Percentiles rank a stretch among this genome's conserved stretches.
Evolutionary conservation across 352 stramenopile species (phyloP).

Genomic region (Globisporangium splendens): DNA sequence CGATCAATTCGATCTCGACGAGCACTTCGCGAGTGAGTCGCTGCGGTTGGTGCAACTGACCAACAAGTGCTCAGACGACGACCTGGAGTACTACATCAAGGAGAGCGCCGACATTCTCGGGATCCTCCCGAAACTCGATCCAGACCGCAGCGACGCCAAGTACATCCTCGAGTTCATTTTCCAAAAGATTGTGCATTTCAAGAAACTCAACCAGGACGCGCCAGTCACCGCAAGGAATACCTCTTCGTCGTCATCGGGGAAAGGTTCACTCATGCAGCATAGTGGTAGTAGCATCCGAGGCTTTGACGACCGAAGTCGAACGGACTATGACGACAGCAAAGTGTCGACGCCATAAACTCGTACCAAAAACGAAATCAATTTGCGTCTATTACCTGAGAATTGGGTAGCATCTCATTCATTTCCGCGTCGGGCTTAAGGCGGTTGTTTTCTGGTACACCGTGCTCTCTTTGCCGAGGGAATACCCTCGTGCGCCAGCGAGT

Average conservation of each 20-base stretch:
- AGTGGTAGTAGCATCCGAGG: slow-evolving; percentile 5
- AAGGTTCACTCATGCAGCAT: slow-evolving; percentile 16
- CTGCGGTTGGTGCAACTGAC: slow-evolving; percentile 93
- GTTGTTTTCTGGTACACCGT: slow-evolving; percentile 57
- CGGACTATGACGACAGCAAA: slow-evolving; percentile 55
- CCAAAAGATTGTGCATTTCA: slow-evolving; percentile 91
- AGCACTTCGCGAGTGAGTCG: slow-evolving; percentile 93
- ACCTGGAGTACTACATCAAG: slow-evolving; percentile 94
- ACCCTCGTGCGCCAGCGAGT: slow-evolving; percentile 43
- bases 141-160: slow-evolving; percentile 79
- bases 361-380: not conserved
- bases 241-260: slow-evolving; percentile 20
- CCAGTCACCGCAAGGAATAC: slow-evolving; percentile 6
- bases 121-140: slow-evolving; percentile 73
- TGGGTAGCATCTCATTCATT: slow-evolving; percentile 10
- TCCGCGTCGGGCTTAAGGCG: not conserved
- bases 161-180: slow-evolving; percentile 92
- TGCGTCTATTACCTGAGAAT: slow-evolving; percentile 11
- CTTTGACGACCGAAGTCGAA: slow-evolving; percentile 13
- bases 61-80: slow-evolving; percentile 93
- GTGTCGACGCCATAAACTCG: slow-evolving; percentile 34
- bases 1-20: slow-evolving; percentile 96
- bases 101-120: slow-evolving; percentile 92
- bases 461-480: slow-evolving; percentile 51
- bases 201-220: slow-evolving; percentile 86